These are phyloP conservation scores for Fonsecaea pugnacius DNA, from an alignment of 2,329 filamentous ascomycete genomes.

Conservation along the genomic window DNA sequence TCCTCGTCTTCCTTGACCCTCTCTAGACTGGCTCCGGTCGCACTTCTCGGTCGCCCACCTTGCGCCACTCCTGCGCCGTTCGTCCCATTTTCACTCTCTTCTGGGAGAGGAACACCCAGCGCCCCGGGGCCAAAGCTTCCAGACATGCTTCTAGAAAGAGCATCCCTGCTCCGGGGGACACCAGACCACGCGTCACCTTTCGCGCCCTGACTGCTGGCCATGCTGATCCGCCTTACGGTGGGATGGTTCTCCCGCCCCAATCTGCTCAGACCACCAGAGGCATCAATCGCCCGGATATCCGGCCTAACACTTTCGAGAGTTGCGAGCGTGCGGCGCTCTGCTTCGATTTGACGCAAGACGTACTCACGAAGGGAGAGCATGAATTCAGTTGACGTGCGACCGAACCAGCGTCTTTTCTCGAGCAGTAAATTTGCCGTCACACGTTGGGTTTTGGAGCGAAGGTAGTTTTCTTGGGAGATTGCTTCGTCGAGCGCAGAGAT, in stretches of 20 bases:
- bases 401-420: conserved; percentile 90
- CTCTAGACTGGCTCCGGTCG: conserved; percentile 56
- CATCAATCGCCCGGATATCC: conserved; percentile 90
- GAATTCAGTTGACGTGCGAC: conserved; percentile 81
- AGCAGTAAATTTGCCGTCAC: conserved; percentile 87
- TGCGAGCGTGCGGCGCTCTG: conserved; percentile 86
- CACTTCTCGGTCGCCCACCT: conserved; percentile 44
- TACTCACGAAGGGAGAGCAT: conserved; percentile 85
- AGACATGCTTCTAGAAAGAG: conserved; percentile 75
- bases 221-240: conserved; percentile 69
- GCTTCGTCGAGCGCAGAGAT: conserved; percentile 89
- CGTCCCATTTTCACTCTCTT: conserved; percentile 61
- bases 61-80: conserved; percentile 61
- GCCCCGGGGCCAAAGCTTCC: conserved; percentile 64
- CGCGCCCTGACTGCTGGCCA: conserved; percentile 88
- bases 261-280: conserved; percentile 84
- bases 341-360: conserved; percentile 91
- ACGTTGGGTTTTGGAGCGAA: conserved; percentile 81
- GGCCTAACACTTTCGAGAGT: conserved; percentile 92
- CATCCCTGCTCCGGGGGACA: conserved; percentile 80
- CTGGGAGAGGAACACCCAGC: conserved; percentile 66
- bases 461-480: conserved; percentile 75
- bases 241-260: conserved; percentile 89
- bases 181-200: conserved; percentile 99
- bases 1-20: conserved; percentile 76